phyloP scores from a whole-genome alignment of 2,329 filamentous ascomycete species.

The Metarhizium album region DNA sequence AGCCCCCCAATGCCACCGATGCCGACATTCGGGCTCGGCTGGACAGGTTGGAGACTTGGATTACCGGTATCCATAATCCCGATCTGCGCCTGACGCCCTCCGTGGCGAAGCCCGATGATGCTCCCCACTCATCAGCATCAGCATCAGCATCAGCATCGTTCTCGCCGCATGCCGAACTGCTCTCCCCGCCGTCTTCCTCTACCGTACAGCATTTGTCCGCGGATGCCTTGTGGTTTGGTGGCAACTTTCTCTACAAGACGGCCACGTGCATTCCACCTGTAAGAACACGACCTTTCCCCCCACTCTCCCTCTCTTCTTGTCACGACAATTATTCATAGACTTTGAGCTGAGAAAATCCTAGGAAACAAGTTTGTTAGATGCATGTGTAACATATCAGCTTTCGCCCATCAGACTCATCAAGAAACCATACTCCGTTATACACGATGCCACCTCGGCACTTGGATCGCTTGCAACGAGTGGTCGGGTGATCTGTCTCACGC shows the following conservation, averaged over 20 bases:
- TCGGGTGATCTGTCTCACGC: slow-evolving; percentile 2
- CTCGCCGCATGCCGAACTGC: not conserved
- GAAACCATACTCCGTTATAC: slow-evolving; percentile 2
- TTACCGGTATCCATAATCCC: not conserved
- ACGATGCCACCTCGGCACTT: slow-evolving; percentile 1
- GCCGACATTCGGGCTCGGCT: slow-evolving; percentile 2
- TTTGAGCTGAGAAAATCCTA: not conserved
- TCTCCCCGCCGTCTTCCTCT: not conserved
- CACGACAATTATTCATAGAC: too few relatives aligned
- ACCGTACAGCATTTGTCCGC: not conserved
- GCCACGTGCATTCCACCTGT: not conserved
- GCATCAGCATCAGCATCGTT: not conserved
- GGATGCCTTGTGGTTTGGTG: slow-evolving; percentile 1
- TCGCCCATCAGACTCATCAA: slow-evolving; percentile 6
- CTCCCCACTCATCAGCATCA: not conserved
- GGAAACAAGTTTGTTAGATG: slow-evolving; percentile 2
- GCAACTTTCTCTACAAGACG: not conserved
- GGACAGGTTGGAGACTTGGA: slow-evolving; percentile 1
- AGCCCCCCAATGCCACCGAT: not conserved
- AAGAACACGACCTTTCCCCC: not conserved
- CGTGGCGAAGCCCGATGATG: not conserved
- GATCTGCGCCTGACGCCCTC: not conserved
- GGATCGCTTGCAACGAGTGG: not conserved
- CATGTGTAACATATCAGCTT: slow-evolving; percentile 1
- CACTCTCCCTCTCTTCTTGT: too few relatives aligned